Percentiles rank a stretch among this genome's conserved stretches.
These are phyloP conservation scores for Xylaria palmicola DNA, from an alignment of 495 filamentous ascomycete species.

Conservation along the genomic window DNA sequence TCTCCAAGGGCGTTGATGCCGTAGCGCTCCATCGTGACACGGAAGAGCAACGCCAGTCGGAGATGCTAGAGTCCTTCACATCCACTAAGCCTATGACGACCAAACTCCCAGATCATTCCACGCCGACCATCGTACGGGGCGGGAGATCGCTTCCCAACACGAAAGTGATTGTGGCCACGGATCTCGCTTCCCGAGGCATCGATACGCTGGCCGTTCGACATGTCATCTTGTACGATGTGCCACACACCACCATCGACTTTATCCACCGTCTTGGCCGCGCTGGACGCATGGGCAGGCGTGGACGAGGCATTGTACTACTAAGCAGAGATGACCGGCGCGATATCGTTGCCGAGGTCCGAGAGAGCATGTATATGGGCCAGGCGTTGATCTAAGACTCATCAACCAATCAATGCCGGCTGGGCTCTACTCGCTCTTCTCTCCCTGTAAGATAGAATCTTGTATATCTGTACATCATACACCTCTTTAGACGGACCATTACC, in stretches of 20 bases:
- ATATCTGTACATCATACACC: slow-evolving; percentile 6
- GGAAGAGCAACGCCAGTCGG: slow-evolving; percentile 64
- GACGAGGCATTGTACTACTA: slow-evolving; percentile 84
- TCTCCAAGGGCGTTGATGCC: slow-evolving; percentile 83
- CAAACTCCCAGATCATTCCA: slow-evolving; percentile 6
- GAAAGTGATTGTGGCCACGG: slow-evolving; percentile 90
- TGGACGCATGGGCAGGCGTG: slow-evolving; percentile 88
- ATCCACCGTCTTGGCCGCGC: slow-evolving; percentile 91
- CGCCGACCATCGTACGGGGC: slow-evolving; percentile 21
- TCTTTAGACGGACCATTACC: neutral
- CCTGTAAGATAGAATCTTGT: neutral
- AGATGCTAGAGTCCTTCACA: slow-evolving; percentile 80
- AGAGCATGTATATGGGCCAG: slow-evolving; percentile 90
- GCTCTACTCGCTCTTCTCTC: neutral
- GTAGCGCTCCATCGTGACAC: slow-evolving; percentile 80
- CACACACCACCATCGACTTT: slow-evolving; percentile 94
- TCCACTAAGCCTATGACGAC: slow-evolving; percentile 44
- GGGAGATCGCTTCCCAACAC: slow-evolving; percentile 58
- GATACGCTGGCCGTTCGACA: slow-evolving; percentile 91
- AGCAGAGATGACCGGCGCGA: slow-evolving; percentile 87
- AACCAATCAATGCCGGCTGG: neutral
- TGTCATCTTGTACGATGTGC: slow-evolving; percentile 92
- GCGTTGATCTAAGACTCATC: slow-evolving; percentile 64
- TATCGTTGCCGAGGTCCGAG: slow-evolving; percentile 86
- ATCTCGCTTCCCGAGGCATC: slow-evolving; percentile 87